Conservation (phyloP, 2,329 filamentous ascomycete species). For the Phaeosphaeria sp. region DNA sequence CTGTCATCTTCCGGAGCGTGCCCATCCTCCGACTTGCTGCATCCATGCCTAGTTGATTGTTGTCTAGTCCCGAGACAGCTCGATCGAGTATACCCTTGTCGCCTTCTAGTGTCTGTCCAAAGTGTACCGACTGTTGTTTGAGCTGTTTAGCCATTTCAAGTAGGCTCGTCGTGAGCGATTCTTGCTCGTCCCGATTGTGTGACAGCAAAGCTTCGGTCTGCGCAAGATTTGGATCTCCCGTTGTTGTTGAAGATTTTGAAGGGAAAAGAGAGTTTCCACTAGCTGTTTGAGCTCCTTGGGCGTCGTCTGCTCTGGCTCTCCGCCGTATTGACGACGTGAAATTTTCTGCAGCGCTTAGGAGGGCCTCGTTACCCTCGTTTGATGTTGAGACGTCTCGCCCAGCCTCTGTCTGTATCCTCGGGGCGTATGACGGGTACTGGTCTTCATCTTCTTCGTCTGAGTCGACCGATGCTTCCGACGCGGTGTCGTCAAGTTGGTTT, state of each 20-base stretch:
- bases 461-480: conserved; percentile 43
- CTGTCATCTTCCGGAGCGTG: conserved; percentile 77
- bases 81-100: conserved; percentile 74
- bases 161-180: conserved; percentile 81
- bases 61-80: conserved; percentile 77
- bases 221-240: conserved; percentile 32
- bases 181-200: conserved; percentile 81
- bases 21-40: conserved; percentile 80
- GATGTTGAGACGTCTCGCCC: conserved; percentile 40
- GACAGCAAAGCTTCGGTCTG: conserved; percentile 73
- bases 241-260: conserved; percentile 39
- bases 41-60: conserved; percentile 77
- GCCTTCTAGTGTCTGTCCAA: conserved; percentile 75
- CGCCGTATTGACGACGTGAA: conserved; percentile 44
- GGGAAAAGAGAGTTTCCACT: conserved; percentile 51
- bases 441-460: conserved; percentile 54
- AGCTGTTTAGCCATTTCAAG: conserved; percentile 78
- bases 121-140: conserved; percentile 75
- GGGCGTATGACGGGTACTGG: conserved; percentile 50
- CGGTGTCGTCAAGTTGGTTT: conserved; percentile 62
- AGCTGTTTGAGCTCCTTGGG: conserved; percentile 31
- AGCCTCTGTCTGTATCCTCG: conserved; percentile 42
- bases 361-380: conserved; percentile 39
- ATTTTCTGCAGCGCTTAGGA: conserved; percentile 43
- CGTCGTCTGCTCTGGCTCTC: conserved; percentile 30